Percentiles rank a stretch among this genome's conserved stretches.
Evolutionary conservation across 495 filamentous ascomycete genomes (phyloP).

Genomic region (Tuber indicum): DNA sequence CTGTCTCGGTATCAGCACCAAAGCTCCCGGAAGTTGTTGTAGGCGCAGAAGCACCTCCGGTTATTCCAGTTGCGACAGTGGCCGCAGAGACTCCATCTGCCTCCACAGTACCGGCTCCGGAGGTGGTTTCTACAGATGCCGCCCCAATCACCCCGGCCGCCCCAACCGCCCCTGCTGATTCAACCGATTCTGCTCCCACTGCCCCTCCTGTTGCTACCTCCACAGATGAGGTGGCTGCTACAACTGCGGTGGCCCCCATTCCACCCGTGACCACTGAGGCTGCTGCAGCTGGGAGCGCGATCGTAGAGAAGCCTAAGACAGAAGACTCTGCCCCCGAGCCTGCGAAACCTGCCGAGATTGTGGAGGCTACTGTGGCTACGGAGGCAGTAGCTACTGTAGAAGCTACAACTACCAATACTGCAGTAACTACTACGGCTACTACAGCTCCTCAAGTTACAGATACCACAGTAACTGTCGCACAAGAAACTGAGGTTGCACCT

Average conservation of each 20-base stretch:
- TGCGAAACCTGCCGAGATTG: neutral
- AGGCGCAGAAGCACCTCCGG: constrained; percentile 42
- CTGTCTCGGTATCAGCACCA: constrained; percentile 23
- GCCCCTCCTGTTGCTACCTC: neutral
- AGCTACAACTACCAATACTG: neutral
- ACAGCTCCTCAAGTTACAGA: constrained; percentile 39
- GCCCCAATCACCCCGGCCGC: constrained; percentile 42
- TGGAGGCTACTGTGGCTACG: neutral
- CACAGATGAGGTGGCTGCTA: constrained; percentile 5
- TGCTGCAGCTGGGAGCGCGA: neutral
- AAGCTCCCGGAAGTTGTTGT: constrained; percentile 10
- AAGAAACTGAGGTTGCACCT: neutral
- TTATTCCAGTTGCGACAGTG: neutral
- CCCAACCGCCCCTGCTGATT: neutral
- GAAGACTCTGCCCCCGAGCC: neutral
- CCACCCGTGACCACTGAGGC: neutral
- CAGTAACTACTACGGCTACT: constrained; percentile 38
- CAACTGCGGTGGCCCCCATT: constrained; percentile 13
- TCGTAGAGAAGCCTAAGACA: neutral
- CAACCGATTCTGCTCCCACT: neutral
- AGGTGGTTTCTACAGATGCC: constrained; percentile 35
- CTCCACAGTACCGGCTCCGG: neutral
- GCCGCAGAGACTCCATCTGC: neutral
- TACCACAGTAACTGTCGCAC: constrained; percentile 6
- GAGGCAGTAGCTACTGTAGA: constrained; percentile 17